phyloP scores from a whole-genome alignment of 2,329 filamentous ascomycete species.

The Epichloe typhina region DNA sequence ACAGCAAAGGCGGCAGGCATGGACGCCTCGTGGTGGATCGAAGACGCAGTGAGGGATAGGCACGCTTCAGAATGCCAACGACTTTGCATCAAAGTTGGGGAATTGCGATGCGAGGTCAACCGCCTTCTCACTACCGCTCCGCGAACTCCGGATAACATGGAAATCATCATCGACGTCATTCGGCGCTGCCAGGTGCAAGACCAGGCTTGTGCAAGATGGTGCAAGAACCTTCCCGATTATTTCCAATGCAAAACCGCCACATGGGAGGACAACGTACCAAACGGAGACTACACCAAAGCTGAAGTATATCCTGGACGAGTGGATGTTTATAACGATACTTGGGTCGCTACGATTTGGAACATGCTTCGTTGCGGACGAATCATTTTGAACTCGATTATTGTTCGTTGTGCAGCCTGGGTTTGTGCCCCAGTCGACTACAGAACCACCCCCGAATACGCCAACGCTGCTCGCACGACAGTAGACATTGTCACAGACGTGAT shows the following conservation, averaged over 20 bases:
- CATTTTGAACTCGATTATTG: conserved; percentile 39
- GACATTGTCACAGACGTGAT: conserved; percentile 46
- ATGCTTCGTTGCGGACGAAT: conserved; percentile 39
- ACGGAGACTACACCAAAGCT: conserved; percentile 36
- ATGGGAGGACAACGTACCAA: conserved; percentile 41
- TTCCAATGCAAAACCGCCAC: conserved; percentile 40
- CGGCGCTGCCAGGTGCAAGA: conserved; percentile 39
- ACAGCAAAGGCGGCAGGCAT: conserved; percentile 38
- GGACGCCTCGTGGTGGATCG: conserved; percentile 47
- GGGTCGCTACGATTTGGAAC: conserved; percentile 46
- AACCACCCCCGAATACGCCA: conserved; percentile 48
- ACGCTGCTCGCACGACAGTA: conserved; percentile 35
- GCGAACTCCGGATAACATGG: conserved; percentile 35
- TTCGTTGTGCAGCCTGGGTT: conserved; percentile 48
- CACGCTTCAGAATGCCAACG: conserved; percentile 34
- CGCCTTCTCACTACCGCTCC: conserved; percentile 31
- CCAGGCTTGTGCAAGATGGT: conserved; percentile 38
- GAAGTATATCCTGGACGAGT: conserved; percentile 48
- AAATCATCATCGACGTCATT: conserved; percentile 38
- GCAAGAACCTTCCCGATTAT: conserved; percentile 32
- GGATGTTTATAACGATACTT: conserved; percentile 46
- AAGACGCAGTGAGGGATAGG: conserved; percentile 36
- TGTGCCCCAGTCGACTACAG: conserved; percentile 48
- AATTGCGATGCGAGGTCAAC: conserved; percentile 42
- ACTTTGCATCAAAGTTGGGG: conserved; percentile 39